Base-by-base conservation (phyloP, 495 filamentous ascomycete species). In the Sabuloglossum arenarium region DNA sequence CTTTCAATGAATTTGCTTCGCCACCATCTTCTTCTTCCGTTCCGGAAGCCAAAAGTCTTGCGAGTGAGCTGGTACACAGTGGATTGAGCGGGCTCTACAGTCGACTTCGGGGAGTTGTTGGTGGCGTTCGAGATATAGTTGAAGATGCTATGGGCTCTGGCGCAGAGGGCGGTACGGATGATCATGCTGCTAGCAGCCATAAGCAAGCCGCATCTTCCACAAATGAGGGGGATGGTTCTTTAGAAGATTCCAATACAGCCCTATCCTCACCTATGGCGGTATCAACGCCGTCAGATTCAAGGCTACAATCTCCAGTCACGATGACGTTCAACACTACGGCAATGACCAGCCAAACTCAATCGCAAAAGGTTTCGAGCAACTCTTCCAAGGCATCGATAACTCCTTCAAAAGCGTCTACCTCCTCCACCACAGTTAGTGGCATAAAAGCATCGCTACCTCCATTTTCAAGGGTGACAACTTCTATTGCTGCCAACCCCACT, bases 41-140 rank as follows among this genome's bases (percentile, higher is more conserved):
- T 19, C 66, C 68, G 25, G 86, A 93, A 59, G 78, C 69, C 46
- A 88, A 86, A 63, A 75, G 75, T 9, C 69, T 83, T 23, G 71
- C 82, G 16, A 78, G 79, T 16, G 87, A 91, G 51, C 65, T 88
- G 3, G 73, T 82, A 5, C 86, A 88, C 53, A 82, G 86, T 62
- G 86, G 88, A 0, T 66, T 96, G 31, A 93, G 83, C 64, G 88
- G 88, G 1, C 64, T 96, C 16, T 94, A 94, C 65, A 88, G 73
- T 70, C 79, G 86, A 19, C 73, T 94, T 63, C 79, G 79, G 65
- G 85, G 81, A 32, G 86, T 79, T 0, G 86, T 94, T 31, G 80
- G 81, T 1, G 84, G 73, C 34, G 78, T 75, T 53, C 84, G 81
- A 61, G 78, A 82, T 57, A 75, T 78, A 55, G 64, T 70, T 9